These are phyloP conservation scores for Teratosphaeria pseudoeucalypti DNA, from an alignment of 2,329 filamentous ascomycete species.

Conservation along the genomic window DNA sequence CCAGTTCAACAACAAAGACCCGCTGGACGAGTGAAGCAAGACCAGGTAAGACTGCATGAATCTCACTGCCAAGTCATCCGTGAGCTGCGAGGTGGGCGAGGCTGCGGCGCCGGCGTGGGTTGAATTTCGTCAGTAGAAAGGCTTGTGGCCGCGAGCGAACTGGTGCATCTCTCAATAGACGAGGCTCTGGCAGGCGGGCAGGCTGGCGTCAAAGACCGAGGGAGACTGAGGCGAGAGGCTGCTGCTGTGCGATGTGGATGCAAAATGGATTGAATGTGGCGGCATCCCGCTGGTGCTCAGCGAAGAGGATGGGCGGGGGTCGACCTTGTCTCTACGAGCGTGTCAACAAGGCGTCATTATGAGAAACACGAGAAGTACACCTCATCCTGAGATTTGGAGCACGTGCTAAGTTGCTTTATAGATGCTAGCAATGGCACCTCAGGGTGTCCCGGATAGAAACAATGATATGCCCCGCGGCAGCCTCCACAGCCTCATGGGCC, in stretches of 20 bases:
- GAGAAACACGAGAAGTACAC: conserved; percentile 2
- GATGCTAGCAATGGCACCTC: neutral
- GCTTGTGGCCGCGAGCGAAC: neutral
- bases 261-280: neutral
- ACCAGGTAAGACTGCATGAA: neutral
- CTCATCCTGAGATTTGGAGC: neutral
- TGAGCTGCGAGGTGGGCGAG: neutral
- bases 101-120: neutral
- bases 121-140: neutral
- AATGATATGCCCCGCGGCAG: neutral
- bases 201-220: neutral
- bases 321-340: neutral
- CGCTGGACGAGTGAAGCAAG: neutral
- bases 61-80: neutral
- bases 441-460: neutral
- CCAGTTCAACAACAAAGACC: conserved; percentile 11
- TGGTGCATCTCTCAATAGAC: neutral
- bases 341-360: neutral
- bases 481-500: no score
- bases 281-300: neutral
- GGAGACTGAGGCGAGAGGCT: neutral
- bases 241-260: neutral
- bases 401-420: conserved; percentile 3
- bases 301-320: neutral
- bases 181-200: neutral